These are phyloP conservation scores for Starmera quercuum DNA, from an alignment of 805 yeast genomes.

Conservation along the genomic window DNA sequence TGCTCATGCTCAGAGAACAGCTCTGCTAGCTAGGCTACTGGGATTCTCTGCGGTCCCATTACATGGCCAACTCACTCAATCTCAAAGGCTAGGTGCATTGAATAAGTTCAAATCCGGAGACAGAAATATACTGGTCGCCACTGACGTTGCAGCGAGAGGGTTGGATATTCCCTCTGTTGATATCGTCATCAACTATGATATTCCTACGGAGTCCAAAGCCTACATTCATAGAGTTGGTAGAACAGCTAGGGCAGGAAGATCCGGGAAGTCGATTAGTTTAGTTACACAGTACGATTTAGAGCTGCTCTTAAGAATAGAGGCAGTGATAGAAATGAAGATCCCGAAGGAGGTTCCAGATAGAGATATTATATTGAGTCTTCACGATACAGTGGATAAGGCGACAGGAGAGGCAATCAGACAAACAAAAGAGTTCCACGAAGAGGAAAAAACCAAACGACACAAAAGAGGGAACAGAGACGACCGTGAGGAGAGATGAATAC, in stretches of 20 bases:
- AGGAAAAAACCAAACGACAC: constrained; percentile 4
- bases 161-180: constrained; percentile 79
- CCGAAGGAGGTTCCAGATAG: constrained; percentile 78
- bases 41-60: constrained; percentile 89
- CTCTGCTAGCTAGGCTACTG: constrained; percentile 67
- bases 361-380: constrained; percentile 67
- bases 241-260: constrained; percentile 90
- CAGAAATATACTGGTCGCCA: constrained; percentile 64
- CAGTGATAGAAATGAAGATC: constrained; percentile 73
- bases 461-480: constrained; percentile 5
- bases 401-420: constrained; percentile 74
- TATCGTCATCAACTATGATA: constrained; percentile 68
- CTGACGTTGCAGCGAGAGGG: constrained; percentile 88
- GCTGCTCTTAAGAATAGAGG: constrained; percentile 80
- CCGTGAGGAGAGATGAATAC: constrained; percentile 6
- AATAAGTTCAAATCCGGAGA: constrained; percentile 73
- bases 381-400: constrained; percentile 87
- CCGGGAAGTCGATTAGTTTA: constrained; percentile 79
- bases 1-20: constrained; percentile 89
- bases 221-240: constrained; percentile 89
- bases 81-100: constrained; percentile 76
- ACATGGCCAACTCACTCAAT: constrained; percentile 86
- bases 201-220: constrained; percentile 80
- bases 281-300: constrained; percentile 95
- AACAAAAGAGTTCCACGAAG: constrained; percentile 23